These are phyloP conservation scores for Phytopythium sindhum DNA, from an alignment of 352 stramenopile species.

Conservation along the genomic window DNA sequence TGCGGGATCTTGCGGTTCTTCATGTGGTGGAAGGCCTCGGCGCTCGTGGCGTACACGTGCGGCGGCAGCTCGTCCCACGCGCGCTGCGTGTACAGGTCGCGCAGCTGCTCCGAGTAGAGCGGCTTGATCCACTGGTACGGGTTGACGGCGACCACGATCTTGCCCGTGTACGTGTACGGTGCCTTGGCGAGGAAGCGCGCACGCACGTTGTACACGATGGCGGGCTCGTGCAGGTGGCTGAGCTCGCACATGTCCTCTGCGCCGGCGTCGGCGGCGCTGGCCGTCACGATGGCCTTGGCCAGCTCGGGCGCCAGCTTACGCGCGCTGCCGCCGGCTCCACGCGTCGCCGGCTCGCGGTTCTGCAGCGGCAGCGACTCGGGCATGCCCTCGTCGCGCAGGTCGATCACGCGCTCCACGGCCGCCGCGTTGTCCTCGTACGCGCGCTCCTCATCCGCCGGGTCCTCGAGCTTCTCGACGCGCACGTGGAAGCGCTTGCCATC, in stretches of 20 bases:
- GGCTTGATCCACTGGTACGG: slow-evolving; percentile 91
- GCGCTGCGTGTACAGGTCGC: slow-evolving; percentile 66
- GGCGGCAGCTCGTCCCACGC: slow-evolving; percentile 71
- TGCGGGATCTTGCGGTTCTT: slow-evolving; percentile 62
- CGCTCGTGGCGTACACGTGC: slow-evolving; percentile 89
- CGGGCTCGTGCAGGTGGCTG: slow-evolving; percentile 87
- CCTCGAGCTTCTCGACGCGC: slow-evolving; percentile 33
- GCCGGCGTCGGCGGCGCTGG: slow-evolving; percentile 32
- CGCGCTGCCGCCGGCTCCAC: slow-evolving; percentile 8
- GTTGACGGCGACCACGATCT: slow-evolving; percentile 97
- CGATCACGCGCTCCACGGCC: slow-evolving; percentile 51
- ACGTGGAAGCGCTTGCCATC: slow-evolving; percentile 66
- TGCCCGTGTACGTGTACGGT: slow-evolving; percentile 96
- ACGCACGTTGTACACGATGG: slow-evolving; percentile 92
- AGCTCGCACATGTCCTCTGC: slow-evolving; percentile 85
- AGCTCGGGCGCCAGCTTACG: slow-evolving; percentile 8
- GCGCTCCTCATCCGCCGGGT: slow-evolving; percentile 7
- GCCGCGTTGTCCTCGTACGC: slow-evolving; percentile 19
- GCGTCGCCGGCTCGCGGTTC: slow-evolving; percentile 25
- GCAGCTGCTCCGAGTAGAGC: slow-evolving; percentile 80
- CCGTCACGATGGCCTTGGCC: slow-evolving; percentile 18
- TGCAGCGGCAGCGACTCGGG: slow-evolving; percentile 73
- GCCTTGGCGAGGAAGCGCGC: slow-evolving; percentile 77
- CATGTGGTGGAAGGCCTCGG: slow-evolving; percentile 83
- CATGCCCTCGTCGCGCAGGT: slow-evolving; percentile 73